Conservation (phyloP, 768 basidiomycete genomes). For the Tulasnella calospora region DNA sequence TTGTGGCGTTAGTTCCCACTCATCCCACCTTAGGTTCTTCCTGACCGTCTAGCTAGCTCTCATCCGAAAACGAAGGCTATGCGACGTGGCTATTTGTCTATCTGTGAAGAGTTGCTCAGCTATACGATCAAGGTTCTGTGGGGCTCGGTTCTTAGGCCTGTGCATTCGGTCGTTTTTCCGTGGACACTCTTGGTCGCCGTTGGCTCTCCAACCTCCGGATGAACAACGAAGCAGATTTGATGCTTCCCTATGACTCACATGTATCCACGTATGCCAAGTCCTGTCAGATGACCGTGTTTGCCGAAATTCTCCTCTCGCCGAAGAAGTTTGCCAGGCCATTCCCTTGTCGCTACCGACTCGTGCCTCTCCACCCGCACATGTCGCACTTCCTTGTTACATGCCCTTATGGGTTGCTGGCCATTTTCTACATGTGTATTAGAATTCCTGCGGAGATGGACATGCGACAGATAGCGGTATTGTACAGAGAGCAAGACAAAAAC, state of each 20-base stretch:
- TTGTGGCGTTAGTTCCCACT: slow-evolving; percentile 2
- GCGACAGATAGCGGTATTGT: background rate
- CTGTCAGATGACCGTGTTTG: no score
- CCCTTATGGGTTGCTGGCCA: background rate
- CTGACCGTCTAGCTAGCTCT: background rate
- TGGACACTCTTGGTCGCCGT: no score
- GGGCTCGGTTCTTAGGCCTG: background rate
- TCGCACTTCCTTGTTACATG: background rate
- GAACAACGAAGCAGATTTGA: no score
- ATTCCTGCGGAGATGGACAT: background rate
- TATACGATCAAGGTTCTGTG: background rate
- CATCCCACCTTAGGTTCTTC: background rate
- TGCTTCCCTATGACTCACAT: no score
- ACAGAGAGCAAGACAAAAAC: background rate
- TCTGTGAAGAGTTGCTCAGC: background rate
- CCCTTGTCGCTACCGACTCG: no score
- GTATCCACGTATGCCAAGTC: no score
- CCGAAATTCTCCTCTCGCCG: no score
- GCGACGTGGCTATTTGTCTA: background rate
- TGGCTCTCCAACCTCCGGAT: no score
- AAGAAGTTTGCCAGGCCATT: no score
- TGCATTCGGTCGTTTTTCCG: background rate
- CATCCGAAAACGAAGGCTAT: background rate
- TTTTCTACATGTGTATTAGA: background rate
- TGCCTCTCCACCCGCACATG: no score